Evolutionary conservation across 2,329 filamentous ascomycete species (phyloP), one percentile per base, ranked within the genome.

Genomic region (Xylaria hypoxylon): DNA sequence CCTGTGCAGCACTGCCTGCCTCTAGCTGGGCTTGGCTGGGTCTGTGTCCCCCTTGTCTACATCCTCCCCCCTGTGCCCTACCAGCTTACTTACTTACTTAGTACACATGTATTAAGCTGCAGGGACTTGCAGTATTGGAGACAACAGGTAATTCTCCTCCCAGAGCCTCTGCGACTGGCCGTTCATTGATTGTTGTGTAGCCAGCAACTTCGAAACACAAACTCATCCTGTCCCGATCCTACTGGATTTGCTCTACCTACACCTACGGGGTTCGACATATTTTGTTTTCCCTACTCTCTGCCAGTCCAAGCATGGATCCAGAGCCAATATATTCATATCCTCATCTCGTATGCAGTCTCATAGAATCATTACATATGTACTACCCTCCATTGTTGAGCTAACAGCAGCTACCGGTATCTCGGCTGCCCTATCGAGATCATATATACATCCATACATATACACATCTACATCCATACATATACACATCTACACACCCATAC

Each of bases 231-330:
- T 50, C 45, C 45, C 26, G 48, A 40, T 44, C 53, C 55, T 63
- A 28, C 19, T 7, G 55, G 13, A 24, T 17, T n/a, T 38, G n/a
- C 24, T 2, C 31, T 56, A 45, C 38, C 22, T 47, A 38, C 11
- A 10, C 24, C n/a, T 28, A 50, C 33, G 11, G 24, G 47, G 19
- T 24, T 44, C 44, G 35, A 64, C n/a, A n/a, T 51, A 55, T 56
- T 15, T 26, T 45, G 4, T 42, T 57, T 3, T 31, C 8, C 53
- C n/a, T 40, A 33, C 55, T 26, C n/a, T 62, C 24, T 45, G 31
- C 52, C 13, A 38, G 31, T 33, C 40, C 57, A 53, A 57, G 40
- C 50, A 67, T 64, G 65, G 57, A 58, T 53, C 24, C 52, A 42
- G 31, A 44, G 57, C 33, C 28, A 40, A 51, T 50, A 35, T 40